Evolutionary conservation across 345 rosid species (phyloP).

Genomic region (Hibiscus mutabilis): DNA sequence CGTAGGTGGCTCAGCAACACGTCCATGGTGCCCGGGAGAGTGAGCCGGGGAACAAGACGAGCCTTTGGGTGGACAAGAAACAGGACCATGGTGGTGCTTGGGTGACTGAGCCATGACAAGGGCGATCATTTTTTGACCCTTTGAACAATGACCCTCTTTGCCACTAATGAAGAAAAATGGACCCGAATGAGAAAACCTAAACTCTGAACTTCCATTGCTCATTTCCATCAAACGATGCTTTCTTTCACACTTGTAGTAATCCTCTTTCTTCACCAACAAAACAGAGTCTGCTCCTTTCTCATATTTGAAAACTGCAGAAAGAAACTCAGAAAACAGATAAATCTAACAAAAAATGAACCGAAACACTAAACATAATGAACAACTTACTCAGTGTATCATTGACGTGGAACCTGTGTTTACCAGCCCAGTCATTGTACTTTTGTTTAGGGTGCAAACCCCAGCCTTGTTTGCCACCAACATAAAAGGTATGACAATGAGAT

Average conservation of each 20-base stretch:
- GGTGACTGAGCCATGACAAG: constrained; percentile 21
- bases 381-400: constrained; percentile 57
- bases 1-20: neutral
- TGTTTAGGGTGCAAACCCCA: constrained; percentile 48
- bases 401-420: constrained; percentile 42
- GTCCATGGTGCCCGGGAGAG: neutral
- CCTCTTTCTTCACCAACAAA: constrained; percentile 42
- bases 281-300: constrained; percentile 55
- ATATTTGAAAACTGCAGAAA: constrained; percentile 37
- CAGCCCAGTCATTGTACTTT: constrained; percentile 49
- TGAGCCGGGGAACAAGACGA: too few relatives aligned
- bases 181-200: constrained; percentile 40
- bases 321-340: neutral
- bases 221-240: constrained; percentile 26
- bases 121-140: constrained; percentile 49
- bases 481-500: constrained; percentile 28
- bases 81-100: neutral
- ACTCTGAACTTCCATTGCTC: constrained; percentile 29
- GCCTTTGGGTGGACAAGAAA: neutral
- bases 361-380: neutral
- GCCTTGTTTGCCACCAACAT: too few relatives aligned
- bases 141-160: constrained; percentile 33
- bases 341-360: neutral
- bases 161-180: constrained; percentile 59
- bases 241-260: constrained; percentile 42